A percentile compares a stretch with the other conserved stretches of the same genome.
phyloP scores from a whole-genome alignment of 805 yeast species.

The Cyberlindnera xishuangbannaensis region DNA sequence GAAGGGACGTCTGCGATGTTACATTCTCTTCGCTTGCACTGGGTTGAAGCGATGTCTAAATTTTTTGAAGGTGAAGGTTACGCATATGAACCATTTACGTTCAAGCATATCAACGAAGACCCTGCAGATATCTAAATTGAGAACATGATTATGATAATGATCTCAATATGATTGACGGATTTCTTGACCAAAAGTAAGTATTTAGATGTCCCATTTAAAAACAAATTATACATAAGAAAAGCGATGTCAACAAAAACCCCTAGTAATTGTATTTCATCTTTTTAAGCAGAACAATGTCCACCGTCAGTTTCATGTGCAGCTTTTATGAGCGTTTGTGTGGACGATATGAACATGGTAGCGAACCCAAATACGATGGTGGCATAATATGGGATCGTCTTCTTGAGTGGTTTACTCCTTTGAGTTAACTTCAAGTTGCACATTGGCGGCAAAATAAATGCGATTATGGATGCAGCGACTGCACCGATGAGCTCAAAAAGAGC shows the following conservation, averaged over 20 bases:
- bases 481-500: constrained; percentile 87
- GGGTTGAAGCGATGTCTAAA: constrained; percentile 99
- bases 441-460: constrained; percentile 93
- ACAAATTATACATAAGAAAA: too few relatives aligned
- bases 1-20: constrained; percentile 99
- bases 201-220: too few relatives aligned
- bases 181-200: too few relatives aligned
- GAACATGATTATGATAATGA: too few relatives aligned
- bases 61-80: constrained; percentile 96
- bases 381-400: constrained; percentile 50
- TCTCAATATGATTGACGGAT: too few relatives aligned
- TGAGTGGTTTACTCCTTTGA: constrained; percentile 31
- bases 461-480: constrained; percentile 84
- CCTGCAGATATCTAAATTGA: background rate
- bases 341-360: constrained; percentile 73
- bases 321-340: constrained; percentile 59
- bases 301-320: constrained; percentile 14
- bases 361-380: constrained; percentile 67
- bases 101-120: constrained; percentile 27
- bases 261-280: too few relatives aligned
- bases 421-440: constrained; percentile 70
- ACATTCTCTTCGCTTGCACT: constrained; percentile 93
- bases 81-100: constrained; percentile 81
- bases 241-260: too few relatives aligned
- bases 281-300: constrained; percentile 19